These are phyloP conservation scores for Lactifluus rugatus DNA, from an alignment of 768 basidiomycete genomes.

Conservation along the genomic window DNA sequence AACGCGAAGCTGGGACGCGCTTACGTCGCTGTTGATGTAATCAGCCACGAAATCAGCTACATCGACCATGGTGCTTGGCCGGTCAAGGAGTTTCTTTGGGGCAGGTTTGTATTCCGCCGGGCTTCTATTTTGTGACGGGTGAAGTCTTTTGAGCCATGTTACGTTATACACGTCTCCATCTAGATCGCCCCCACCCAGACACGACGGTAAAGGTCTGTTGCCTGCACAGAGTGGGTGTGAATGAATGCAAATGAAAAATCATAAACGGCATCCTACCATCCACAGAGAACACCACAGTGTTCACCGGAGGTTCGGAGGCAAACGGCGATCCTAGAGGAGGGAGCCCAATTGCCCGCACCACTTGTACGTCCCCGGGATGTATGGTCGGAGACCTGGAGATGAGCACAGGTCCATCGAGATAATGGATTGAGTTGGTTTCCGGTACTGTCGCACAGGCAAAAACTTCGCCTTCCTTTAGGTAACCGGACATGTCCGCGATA, in stretches of 20 bases:
- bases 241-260: not conserved
- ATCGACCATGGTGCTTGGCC: constrained; percentile 48
- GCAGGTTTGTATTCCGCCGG: constrained; percentile 47
- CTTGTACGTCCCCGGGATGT: constrained; percentile 58
- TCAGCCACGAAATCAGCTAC: constrained; percentile 63
- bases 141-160: constrained; percentile 20
- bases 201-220: constrained; percentile 48
- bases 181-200: constrained; percentile 58
- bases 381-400: constrained; percentile 60
- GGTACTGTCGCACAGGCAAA: constrained; percentile 48
- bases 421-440: constrained; percentile 30
- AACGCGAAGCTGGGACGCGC: not conserved
- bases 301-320: constrained; percentile 40
- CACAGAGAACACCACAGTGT: constrained; percentile 57
- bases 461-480: constrained; percentile 44
- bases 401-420: constrained; percentile 44
- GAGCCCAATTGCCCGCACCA: constrained; percentile 50
- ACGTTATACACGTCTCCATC: constrained; percentile 57
- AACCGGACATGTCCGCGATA: constrained; percentile 53
- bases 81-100: constrained; percentile 34
- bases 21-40: constrained; percentile 49
- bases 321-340: constrained; percentile 48
- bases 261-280: constrained; percentile 31
- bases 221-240: constrained; percentile 31
- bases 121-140: constrained; percentile 20